Evolutionary conservation across 305 asterid genomes (phyloP).

Genomic region (Solanum hybrid): DNA sequence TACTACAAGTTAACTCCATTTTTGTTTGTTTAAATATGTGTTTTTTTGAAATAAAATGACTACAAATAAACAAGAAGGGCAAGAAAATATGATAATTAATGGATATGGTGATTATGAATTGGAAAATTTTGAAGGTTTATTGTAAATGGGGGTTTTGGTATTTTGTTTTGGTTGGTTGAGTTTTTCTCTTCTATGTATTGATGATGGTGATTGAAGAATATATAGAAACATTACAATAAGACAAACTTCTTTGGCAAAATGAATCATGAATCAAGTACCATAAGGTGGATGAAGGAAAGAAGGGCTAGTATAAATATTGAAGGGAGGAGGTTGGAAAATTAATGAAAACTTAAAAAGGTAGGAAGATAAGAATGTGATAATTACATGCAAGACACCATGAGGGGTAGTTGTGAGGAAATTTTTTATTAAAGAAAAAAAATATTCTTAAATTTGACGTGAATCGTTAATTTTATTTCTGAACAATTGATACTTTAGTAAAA

Average conservation of each 20-base stretch:
- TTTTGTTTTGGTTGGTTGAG: background rate
- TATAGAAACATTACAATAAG: background rate
- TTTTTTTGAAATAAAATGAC: background rate
- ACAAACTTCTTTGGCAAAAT: background rate
- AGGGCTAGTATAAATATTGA: background rate
- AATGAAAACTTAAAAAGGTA: background rate
- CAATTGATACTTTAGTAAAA: background rate
- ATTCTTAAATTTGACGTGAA: too few species aligned
- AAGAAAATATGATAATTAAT: background rate
- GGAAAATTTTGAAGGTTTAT: background rate
- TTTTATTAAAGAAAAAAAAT: too few species aligned
- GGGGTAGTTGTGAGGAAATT: background rate
- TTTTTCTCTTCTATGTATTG: background rate
- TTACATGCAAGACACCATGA: background rate
- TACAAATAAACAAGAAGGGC: slow-evolving; percentile 8
- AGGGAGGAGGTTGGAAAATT: background rate
- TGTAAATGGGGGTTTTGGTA: background rate
- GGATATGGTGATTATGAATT: background rate
- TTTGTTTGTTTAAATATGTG: background rate
- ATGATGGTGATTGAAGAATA: background rate
- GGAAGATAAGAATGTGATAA: background rate
- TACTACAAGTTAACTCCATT: slow-evolving; percentile 37
- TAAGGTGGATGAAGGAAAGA: background rate
- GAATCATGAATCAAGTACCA: background rate
- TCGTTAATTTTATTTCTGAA: too few species aligned